Evolutionary conservation across 495 filamentous ascomycete species (phyloP).

Genomic region (Pseudevernia furfuracea): DNA sequence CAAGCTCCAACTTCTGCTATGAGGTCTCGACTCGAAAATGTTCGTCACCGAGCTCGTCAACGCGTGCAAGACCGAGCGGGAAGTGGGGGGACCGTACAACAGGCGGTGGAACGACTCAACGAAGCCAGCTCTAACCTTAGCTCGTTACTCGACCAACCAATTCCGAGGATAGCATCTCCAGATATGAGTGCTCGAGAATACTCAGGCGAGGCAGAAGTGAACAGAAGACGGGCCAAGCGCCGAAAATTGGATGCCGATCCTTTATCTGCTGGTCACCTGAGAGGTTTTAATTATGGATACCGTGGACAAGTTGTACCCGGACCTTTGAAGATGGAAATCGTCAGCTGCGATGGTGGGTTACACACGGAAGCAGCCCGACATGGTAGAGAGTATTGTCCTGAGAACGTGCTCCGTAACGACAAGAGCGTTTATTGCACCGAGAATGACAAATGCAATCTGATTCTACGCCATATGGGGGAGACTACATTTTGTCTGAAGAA

Average conservation of each 20-base stretch:
- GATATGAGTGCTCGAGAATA: constrained; percentile 36
- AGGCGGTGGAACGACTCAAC: constrained; percentile 34
- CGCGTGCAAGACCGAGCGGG: constrained; percentile 23
- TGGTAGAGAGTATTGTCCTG: constrained; percentile 54
- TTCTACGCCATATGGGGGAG: constrained; percentile 69
- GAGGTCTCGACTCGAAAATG: constrained; percentile 17
- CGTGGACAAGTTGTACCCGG: constrained; percentile 79
- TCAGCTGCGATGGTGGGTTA: constrained; percentile 80
- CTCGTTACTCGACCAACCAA: constrained; percentile 42
- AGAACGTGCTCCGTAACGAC: constrained; percentile 79
- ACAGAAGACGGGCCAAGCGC: constrained; percentile 55
- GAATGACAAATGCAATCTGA: constrained; percentile 71
- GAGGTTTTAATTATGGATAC: constrained; percentile 66
- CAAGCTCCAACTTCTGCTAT: constrained; percentile 24
- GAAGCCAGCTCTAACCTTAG: constrained; percentile 39
- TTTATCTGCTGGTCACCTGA: constrained; percentile 38
- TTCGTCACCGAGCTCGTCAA: constrained; percentile 9
- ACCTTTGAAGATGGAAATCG: constrained; percentile 72
- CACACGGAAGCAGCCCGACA: constrained; percentile 49
- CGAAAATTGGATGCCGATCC: constrained; percentile 65
- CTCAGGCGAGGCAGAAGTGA: constrained; percentile 31
- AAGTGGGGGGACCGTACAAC: constrained; percentile 22
- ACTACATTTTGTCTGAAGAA: constrained; percentile 74
- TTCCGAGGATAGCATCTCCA: constrained; percentile 35
- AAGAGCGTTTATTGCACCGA: constrained; percentile 82